Base-by-base conservation (phyloP, 805 yeast species). In the Kodamaea kaohsiungensis region DNA sequence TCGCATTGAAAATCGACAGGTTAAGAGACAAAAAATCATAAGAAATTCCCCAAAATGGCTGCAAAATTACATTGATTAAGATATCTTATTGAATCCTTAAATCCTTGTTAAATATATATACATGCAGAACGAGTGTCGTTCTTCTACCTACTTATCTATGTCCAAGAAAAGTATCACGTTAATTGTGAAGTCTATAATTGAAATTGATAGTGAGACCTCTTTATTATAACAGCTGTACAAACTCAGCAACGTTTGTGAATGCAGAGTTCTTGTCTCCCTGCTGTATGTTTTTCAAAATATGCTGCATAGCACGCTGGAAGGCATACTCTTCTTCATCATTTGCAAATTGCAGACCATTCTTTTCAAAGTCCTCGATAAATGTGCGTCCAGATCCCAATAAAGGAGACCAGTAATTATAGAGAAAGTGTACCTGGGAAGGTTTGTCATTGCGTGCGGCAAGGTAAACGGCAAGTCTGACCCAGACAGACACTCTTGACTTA, bases 171-270 rank as follows among this genome's bases (percentile, higher is more conserved):
- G n/a, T n/a, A n/a, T n/a, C n/a, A n/a, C n/a, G n/a, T n/a, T n/a
- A n/a, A n/a, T n/a, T n/a, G n/a, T n/a, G n/a, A n/a, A n/a, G n/a
- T n/a, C n/a, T n/a, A n/a, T n/a, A n/a, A n/a, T n/a, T n/a, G n/a
- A n/a, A n/a, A n/a, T n/a, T n/a, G n/a, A n/a, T n/a, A n/a, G n/a
- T n/a, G n/a, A n/a, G n/a, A n/a, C n/a, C 42, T 38, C 18, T 38
- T 38, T 17, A 15, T 38, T 38, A 38, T n/a, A 38, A 38, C 42
- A 38, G 42, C 13, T 40, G 25, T 3, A 58, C 49, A 52, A 61
- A 62, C 39, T 43, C 48, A 48, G 49, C 12, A 84, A 84, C 65
- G 62, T 83, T 54, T 85, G 82, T 17, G 68, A 74, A 35, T 57
- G 68, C 3, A 63, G 78, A 47, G 81, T 80, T 16, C 62, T 76